These are phyloP conservation scores for Elsinoe arachidis DNA, from an alignment of 2,329 filamentous ascomycete genomes.

Conservation along the genomic window DNA sequence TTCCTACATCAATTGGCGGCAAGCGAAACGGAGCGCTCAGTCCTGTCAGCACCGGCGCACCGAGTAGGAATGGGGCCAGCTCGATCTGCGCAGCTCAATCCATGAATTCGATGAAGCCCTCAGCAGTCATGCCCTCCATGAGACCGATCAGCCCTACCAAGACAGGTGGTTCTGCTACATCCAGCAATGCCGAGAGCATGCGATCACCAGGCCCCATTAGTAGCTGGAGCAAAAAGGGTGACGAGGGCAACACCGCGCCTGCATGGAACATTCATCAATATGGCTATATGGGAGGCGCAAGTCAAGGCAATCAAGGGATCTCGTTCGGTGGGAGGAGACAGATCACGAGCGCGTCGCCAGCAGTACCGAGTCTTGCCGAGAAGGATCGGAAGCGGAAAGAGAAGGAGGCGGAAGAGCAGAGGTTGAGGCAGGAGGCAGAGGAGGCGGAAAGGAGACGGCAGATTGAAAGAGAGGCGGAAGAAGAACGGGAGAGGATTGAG, in stretches of 20 bases:
- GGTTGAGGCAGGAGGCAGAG: slow-evolving; percentile 40
- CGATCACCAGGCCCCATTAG: slow-evolving; percentile 54
- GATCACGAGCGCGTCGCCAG: slow-evolving; percentile 74
- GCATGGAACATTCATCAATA: slow-evolving; percentile 99
- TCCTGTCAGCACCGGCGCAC: slow-evolving; percentile 26
- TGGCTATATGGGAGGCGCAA: slow-evolving; percentile 95
- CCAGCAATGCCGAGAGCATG: slow-evolving; percentile 41
- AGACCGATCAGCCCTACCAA: slow-evolving; percentile 38
- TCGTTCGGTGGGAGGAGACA: slow-evolving; percentile 85
- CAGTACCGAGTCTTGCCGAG: slow-evolving; percentile 72
- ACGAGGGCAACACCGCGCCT: slow-evolving; percentile 71
- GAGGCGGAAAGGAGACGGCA: slow-evolving; percentile 43
- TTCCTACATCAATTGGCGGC: slow-evolving; percentile 68
- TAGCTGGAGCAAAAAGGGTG: slow-evolving; percentile 80
- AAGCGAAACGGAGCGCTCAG: slow-evolving; percentile 48
- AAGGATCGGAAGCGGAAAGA: slow-evolving; percentile 64
- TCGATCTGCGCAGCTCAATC: slow-evolving; percentile 1
- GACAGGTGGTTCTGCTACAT: slow-evolving; percentile 50
- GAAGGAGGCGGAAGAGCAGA: slow-evolving; percentile 47
- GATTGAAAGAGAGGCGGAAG: slow-evolving; percentile 52
- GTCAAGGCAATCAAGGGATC: slow-evolving; percentile 89
- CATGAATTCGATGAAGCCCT: slow-evolving; percentile 16
- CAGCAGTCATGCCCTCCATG: slow-evolving; percentile 22
- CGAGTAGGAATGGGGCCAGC: not conserved
- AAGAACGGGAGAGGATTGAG: slow-evolving; percentile 51